phyloP scores from a whole-genome alignment of 257 asterid genomes.

The Voacanga thouarsii region DNA sequence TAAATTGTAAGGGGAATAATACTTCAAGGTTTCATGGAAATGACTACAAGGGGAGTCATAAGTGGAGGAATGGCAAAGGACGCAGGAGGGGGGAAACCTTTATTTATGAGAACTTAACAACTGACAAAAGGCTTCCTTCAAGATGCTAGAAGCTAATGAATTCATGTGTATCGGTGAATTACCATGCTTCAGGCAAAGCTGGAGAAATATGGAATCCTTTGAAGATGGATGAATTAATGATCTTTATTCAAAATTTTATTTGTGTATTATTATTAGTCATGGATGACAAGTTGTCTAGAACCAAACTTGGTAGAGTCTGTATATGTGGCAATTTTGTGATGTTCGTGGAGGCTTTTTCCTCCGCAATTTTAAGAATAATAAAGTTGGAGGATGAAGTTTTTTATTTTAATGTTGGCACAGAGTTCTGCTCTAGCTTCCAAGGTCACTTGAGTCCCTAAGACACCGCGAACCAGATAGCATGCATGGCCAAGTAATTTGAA shows the following conservation, averaged over 20 bases:
- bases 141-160: conserved; percentile 27
- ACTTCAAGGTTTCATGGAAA: conserved; percentile 17
- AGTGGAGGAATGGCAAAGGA: conserved; percentile 27
- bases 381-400: no score
- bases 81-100: conserved; percentile 14
- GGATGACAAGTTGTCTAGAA: background rate
- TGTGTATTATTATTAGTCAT: background rate
- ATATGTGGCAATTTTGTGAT: conserved; percentile 12
- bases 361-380: conserved; percentile 11
- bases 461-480: no score
- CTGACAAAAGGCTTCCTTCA: conserved; percentile 4
- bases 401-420: no score
- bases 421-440: no score
- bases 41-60: background rate
- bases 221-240: background rate
- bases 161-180: conserved; percentile 22
- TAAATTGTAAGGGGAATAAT: conserved; percentile 16
- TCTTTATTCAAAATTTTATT: background rate
- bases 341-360: background rate
- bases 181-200: conserved; percentile 27
- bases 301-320: background rate
- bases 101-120: conserved; percentile 5
- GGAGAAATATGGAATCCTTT: conserved; percentile 33
- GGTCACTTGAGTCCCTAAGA: no score
- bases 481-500: no score